These are phyloP conservation scores for Carex kokanica DNA, from an alignment of 176 grass and related monocot species.

Conservation along the genomic window DNA sequence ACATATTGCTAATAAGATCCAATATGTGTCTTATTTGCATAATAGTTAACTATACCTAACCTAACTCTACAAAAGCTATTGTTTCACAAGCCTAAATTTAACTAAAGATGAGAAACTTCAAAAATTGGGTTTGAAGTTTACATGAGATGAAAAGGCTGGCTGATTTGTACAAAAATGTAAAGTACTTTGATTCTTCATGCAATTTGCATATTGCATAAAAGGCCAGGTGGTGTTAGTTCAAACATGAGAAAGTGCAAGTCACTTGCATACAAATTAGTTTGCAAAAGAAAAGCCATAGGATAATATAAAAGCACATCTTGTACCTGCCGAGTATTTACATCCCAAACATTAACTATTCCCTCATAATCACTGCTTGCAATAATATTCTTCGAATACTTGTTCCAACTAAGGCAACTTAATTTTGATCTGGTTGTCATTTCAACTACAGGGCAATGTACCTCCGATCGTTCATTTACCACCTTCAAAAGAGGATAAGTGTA, in stretches of 20 bases:
- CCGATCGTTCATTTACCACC: conserved; percentile 90
- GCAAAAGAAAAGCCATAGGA: neutral
- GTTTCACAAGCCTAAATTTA: neutral
- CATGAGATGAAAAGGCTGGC: neutral
- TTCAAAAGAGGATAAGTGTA: conserved; percentile 29
- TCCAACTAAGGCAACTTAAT: conserved; percentile 99
- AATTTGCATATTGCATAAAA: neutral
- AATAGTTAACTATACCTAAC: neutral
- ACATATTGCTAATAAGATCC: neutral
- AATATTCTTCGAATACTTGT: conserved; percentile 99
- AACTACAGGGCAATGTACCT: conserved; percentile 92
- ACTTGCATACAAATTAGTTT: neutral
- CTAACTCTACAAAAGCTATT: neutral
- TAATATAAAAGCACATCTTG: conserved; percentile 10
- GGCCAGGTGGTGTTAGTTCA: neutral
- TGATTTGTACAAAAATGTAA: conserved; percentile 1
- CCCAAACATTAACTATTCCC: conserved; percentile 99
- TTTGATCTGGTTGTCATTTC: conserved; percentile 96
- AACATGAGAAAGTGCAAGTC: neutral
- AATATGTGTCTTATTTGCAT: conserved; percentile 4
- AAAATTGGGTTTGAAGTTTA: neutral
- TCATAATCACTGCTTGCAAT: conserved; percentile 99
- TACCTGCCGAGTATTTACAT: conserved; percentile 94
- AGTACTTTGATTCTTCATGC: neutral
- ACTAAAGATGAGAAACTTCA: neutral